Evolutionary conservation across 2,329 filamentous ascomycete genomes (phyloP), one percentile per base, ranked within the genome.

Genomic region (Fusarium sp.): DNA sequence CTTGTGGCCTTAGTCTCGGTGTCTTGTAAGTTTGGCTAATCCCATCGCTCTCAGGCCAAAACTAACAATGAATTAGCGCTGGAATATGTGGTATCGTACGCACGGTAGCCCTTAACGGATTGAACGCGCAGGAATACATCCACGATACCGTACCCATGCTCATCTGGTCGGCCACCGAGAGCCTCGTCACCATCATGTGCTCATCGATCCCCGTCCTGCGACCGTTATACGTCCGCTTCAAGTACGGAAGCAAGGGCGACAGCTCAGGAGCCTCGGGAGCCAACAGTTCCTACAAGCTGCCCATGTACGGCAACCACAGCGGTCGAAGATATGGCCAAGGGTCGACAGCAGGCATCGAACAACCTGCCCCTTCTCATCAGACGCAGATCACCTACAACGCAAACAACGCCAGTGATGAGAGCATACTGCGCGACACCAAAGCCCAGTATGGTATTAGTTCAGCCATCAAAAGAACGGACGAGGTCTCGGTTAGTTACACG

Each of bases 81-180:
- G 67, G 67, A 0, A 40, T 70, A 1, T 69, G 62, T 0, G 67
- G 62, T 2, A 70, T 70, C 1, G 62, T 70, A 3, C 50, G 66
- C 10, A 70, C 67, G 0, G 62, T 70, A 3, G 67, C 66, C 6
- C 30, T 70, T 2, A 36, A 63, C 0, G 43, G 67, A 4, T 18
- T 70, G 1, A 64, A 66, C 6, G 58, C 67, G 15, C 30, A 48
- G 1, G 58, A 70, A 7, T 70, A 70, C 3, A 70, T 70, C 4
- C 47, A 66, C 6, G 62, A 70, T 8, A 70, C 66, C 1, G 67
- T 67, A 0, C 54, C 65, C 7, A 70, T 70, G 66, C 66, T 70
- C 8, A 66, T 70, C 7, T 66, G 67, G 62, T 66, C 66, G 8
- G 66, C 67, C 1, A 70, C 67, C 5, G 62, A 71, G 30, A 70